Evolutionary conservation across 2,329 filamentous ascomycete species (phyloP).

Genomic region (Penicillium olsonii): DNA sequence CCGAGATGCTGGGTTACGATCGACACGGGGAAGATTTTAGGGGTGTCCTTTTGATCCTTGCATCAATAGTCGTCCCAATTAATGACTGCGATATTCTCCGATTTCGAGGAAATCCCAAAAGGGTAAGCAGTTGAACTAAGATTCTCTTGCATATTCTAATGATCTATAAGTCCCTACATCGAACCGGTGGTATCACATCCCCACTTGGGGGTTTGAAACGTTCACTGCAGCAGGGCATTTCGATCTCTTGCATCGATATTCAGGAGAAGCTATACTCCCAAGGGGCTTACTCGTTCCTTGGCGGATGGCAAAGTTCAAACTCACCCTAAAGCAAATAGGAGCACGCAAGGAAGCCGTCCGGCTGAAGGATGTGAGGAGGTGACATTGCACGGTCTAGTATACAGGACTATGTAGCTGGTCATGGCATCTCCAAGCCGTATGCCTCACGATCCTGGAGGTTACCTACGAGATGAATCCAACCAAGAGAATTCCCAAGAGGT

Average conservation of each 20-base stretch:
- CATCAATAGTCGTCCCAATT: constrained; percentile 36
- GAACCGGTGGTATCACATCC: constrained; percentile 9
- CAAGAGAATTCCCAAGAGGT: no score
- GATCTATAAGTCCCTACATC: neutral
- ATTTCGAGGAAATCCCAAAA: neutral
- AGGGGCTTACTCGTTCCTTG: constrained; percentile 23
- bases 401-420: no score
- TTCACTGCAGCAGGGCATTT: constrained; percentile 8
- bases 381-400: neutral
- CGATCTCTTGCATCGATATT: constrained; percentile 21
- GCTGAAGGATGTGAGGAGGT: constrained; percentile 29
- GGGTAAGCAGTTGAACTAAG: neutral
- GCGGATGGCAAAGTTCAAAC: constrained; percentile 8
- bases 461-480: no score
- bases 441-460: no score
- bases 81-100: constrained; percentile 19
- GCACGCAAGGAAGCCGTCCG: constrained; percentile 35
- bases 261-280: constrained; percentile 23
- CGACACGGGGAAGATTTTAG: constrained; percentile 30
- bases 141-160: neutral
- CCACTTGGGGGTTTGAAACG: constrained; percentile 20
- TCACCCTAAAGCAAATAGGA: constrained; percentile 24
- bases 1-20: constrained; percentile 29
- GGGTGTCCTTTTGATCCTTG: constrained; percentile 35
- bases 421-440: no score